Evolutionary conservation across 257 asterid species (phyloP).

Genomic region (Thymus mandschuricus): DNA sequence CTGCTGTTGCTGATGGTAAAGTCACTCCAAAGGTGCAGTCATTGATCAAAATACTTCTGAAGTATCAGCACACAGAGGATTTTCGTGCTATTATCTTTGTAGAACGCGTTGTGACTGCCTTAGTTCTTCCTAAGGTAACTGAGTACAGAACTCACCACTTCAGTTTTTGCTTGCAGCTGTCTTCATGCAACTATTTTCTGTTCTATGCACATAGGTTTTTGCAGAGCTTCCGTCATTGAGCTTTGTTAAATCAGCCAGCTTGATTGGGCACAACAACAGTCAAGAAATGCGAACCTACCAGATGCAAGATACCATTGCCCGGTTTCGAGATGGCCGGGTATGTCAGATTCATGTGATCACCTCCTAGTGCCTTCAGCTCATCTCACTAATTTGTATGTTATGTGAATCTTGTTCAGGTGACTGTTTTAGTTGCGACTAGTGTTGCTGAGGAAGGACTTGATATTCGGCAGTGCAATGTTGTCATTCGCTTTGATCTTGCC

Average conservation of each 20-base stretch:
- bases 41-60: constrained; percentile 84
- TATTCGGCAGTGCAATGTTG: constrained; percentile 98
- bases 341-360: constrained; percentile 37
- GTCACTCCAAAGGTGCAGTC: constrained; percentile 99
- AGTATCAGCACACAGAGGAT: constrained; percentile 88
- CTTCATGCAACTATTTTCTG: constrained; percentile 29
- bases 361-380: constrained; percentile 20
- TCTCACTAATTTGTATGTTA: constrained; percentile 30
- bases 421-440: constrained; percentile 97
- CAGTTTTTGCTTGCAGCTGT: constrained; percentile 26
- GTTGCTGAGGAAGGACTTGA: constrained; percentile 99
- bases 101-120: constrained; percentile 96
- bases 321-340: constrained; percentile 99
- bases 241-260: constrained; percentile 90
- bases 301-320: constrained; percentile 95
- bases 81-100: constrained; percentile 97
- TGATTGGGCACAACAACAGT: constrained; percentile 95
- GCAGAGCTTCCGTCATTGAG: constrained; percentile 91
- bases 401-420: constrained; percentile 59
- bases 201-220: constrained; percentile 62
- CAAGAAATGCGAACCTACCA: constrained; percentile 97
- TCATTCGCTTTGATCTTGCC: constrained; percentile 98
- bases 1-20: constrained; percentile 99
- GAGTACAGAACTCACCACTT: constrained; percentile 3
- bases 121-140: constrained; percentile 97